Evolutionary conservation across 371 early-diverging fungal species (phyloP), one percentile per base, ranked within the genome.

Genomic region (Apophysomyces ossiformis): DNA sequence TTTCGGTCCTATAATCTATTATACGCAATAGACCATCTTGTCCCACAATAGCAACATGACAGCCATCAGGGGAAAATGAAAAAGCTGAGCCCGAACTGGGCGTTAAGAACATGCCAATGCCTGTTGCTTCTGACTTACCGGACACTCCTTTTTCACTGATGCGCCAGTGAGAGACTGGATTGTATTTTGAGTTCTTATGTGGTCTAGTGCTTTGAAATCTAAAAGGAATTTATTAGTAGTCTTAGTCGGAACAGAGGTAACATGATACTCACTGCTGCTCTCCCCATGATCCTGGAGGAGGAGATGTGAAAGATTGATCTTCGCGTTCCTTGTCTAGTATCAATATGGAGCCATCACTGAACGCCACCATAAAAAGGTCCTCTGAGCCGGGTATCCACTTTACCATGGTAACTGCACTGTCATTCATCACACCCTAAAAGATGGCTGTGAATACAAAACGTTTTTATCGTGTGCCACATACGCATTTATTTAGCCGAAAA

Each of bases 381-480:
- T 95, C 95, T 0, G 95, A 93, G 1, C 90, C 93, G 1, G 97
- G 97, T 60, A 97, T 75, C 98, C 98, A 98, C 75, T 87, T 88
- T 13, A 96, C 85, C 78, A 85, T 87, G 0, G 89, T 90, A 9
- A 93, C 96, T 9, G 85, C 78, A 4, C 84, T 74, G 50, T 78
- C 77, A 60, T 92, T 89, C 69, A 93, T 85, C 45, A 84, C 70
- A 4, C 92, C 91, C 84, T 92, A 69, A 36, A 41, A 39, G 7
- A 18, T 16, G 21, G 8, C 18, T 47, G 38, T 37, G 36, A 21
- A 57, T 45, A 21, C n/a, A 37, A 44, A 37, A 5, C 59, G 41
- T 8, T 38, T 38, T 36, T 58, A 21, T 58, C 21, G 36, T 36
- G 18, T 37, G 13, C 26, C 1, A 72, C 70, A 68, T 70, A 76